Evolutionary conservation across 1,139 yeast species (phyloP).

Genomic region (Tardiomyces blankii): DNA sequence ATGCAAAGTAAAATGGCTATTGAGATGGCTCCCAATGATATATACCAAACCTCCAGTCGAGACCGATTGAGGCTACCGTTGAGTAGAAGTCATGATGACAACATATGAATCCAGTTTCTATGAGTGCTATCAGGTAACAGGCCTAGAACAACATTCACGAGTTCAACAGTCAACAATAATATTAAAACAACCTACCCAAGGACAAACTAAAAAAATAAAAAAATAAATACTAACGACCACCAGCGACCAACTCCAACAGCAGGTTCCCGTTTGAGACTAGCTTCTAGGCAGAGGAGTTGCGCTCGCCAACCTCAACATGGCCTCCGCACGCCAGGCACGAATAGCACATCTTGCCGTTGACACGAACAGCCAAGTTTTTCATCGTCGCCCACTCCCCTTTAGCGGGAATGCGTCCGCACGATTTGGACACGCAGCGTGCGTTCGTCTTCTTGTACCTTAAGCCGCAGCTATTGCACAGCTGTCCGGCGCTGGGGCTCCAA

Average conservation of each 20-base stretch:
- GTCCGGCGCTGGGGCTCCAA: constrained; percentile 84
- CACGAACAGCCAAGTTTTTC: constrained; percentile 57
- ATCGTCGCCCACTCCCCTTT: constrained; percentile 91
- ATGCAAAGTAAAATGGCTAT: no score
- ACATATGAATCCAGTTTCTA: no score
- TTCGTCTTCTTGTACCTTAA: constrained; percentile 88
- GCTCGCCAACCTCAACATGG: constrained; percentile 36
- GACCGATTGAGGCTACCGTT: no score
- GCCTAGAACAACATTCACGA: background rate
- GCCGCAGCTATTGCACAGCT: constrained; percentile 93
- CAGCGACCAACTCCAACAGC: background rate
- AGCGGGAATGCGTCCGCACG: constrained; percentile 85
- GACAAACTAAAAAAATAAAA: background rate
- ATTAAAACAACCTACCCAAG: background rate
- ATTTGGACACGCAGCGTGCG: constrained; percentile 68
- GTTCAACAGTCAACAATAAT: background rate
- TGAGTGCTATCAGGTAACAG: background rate
- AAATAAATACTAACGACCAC: background rate
- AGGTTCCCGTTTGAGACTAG: background rate
- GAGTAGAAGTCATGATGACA: no score
- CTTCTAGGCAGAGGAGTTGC: background rate
- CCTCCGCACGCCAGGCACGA: constrained; percentile 65
- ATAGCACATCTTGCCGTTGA: constrained; percentile 26
- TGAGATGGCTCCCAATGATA: no score
- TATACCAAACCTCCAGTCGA: no score